Evolutionary conservation across 305 asterid species (phyloP), one percentile per base, ranked within the genome.

Genomic region (Striga hermonthica): DNA sequence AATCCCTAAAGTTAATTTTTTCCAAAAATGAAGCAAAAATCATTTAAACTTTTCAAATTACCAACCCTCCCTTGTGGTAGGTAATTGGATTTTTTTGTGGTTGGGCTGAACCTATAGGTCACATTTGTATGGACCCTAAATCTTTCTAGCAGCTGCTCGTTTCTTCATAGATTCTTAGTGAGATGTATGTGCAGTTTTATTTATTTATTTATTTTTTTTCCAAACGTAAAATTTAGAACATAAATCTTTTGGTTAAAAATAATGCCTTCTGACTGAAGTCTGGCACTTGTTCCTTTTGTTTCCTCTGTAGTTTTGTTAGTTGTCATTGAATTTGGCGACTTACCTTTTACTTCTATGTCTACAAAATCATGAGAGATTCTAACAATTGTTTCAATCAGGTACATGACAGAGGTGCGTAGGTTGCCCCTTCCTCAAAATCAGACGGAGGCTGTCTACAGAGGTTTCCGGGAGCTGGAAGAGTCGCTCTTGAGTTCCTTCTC

Each of bases 391-490:
- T 63, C 50, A 53, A 13, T 60, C 84, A 92, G 97, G 88, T 90
- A 82, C 62, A 84, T 88, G 97, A 84, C 97, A 34, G 99, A 93
- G 78, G 96, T 90, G 48, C 74, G 87, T 64, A 83, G 99, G 73
- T 54, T 90, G 74, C 82, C 97, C 50, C 89, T 90, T 68, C 86
- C 96, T 5, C 89, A 85, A 75, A 80, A 76, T 62, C 91, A 87
- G 74, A 90, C 92, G 11, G 96, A 90, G 75, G 80, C 84, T 0
- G 86, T 93, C 31, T 90, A 82, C 71, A 78, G 80, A 41, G 95
- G 95, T 48, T 88, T 88, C 48, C 81, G 89, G 70, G 97, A 93
- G 77, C 90, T 93, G 11, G 99, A 90, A 76, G 97, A 88, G 61
- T 88, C 95, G 6, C 86, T 93, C 39, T 67, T 78, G 78, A 88